A percentile compares a stretch with the other conserved stretches of the same genome.
These are phyloP conservation scores for Lipomyces spencermartinsiae DNA, from an alignment of 805 yeast species.

Conservation along the genomic window DNA sequence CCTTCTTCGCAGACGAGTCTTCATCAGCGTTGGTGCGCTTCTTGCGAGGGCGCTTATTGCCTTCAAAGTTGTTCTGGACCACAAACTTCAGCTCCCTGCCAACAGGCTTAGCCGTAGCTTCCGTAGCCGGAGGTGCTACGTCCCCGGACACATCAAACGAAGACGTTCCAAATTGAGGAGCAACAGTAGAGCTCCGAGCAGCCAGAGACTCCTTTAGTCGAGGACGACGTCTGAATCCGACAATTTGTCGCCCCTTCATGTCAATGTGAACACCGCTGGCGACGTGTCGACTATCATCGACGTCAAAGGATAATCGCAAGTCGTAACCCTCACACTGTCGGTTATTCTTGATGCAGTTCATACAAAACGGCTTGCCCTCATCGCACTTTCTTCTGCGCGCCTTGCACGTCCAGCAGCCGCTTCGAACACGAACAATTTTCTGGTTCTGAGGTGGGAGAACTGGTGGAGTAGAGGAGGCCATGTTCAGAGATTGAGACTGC, in stretches of 20 bases:
- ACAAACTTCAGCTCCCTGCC: slow-evolving; percentile 34
- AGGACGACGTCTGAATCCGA: slow-evolving; percentile 37
- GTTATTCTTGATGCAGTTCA: slow-evolving; percentile 47
- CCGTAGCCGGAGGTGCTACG: neutral
- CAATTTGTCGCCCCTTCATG: slow-evolving; percentile 35
- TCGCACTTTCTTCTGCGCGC: slow-evolving; percentile 72
- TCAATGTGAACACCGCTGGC: slow-evolving; percentile 36
- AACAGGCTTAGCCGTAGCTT: neutral
- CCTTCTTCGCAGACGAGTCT: slow-evolving; percentile 5
- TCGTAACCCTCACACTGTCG: slow-evolving; percentile 41
- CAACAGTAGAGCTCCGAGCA: slow-evolving; percentile 19
- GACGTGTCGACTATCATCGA: slow-evolving; percentile 37
- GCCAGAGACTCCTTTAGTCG: slow-evolving; percentile 36
- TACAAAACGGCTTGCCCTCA: slow-evolving; percentile 66
- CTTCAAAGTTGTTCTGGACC: slow-evolving; percentile 28
- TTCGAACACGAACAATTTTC: slow-evolving; percentile 43
- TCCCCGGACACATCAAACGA: neutral
- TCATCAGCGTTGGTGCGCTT: slow-evolving; percentile 11
- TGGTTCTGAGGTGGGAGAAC: slow-evolving; percentile 19
- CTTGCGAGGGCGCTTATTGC: slow-evolving; percentile 29
- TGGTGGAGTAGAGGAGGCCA: slow-evolving; percentile 10
- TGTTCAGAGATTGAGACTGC: neutral
- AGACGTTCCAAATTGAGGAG: slow-evolving; percentile 8
- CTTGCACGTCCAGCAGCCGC: slow-evolving; percentile 67
- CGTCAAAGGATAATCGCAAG: slow-evolving; percentile 38